phyloP scores from a whole-genome alignment of 2,329 filamentous ascomycete species.

The Penicillium vulpinum region DNA sequence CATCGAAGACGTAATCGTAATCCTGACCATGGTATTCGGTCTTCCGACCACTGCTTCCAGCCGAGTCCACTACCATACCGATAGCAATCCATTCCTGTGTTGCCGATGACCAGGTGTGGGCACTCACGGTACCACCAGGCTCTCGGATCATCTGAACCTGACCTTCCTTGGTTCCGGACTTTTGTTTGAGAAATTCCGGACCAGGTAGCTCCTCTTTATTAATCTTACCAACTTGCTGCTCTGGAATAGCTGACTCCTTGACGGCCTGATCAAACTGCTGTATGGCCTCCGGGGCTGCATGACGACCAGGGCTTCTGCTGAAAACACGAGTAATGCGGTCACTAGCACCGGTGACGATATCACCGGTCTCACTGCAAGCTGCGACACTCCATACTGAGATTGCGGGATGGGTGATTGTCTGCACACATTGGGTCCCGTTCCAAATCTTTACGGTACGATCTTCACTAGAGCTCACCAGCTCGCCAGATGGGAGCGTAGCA shows the following conservation, averaged over 20 bases:
- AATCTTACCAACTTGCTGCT: slow-evolving; percentile 77
- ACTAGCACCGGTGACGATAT: slow-evolving; percentile 91
- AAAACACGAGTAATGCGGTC: slow-evolving; percentile 85
- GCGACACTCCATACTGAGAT: slow-evolving; percentile 95
- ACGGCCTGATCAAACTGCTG: slow-evolving; percentile 79
- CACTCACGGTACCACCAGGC: slow-evolving; percentile 75
- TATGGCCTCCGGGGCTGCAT: slow-evolving; percentile 68
- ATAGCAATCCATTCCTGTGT: slow-evolving; percentile 79
- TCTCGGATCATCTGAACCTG: slow-evolving; percentile 92
- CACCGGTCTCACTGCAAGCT: slow-evolving; percentile 76
- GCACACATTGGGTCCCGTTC: slow-evolving; percentile 77
- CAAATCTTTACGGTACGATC: slow-evolving; percentile 92
- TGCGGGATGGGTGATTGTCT: slow-evolving; percentile 95
- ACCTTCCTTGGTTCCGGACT: slow-evolving; percentile 90
- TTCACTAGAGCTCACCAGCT: slow-evolving; percentile 87
- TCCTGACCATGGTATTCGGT: slow-evolving; percentile 77
- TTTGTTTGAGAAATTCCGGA: slow-evolving; percentile 77
- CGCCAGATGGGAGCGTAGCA: slow-evolving; percentile 73
- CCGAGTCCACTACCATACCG: slow-evolving; percentile 90
- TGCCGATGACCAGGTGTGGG: slow-evolving; percentile 79
- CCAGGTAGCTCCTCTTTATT: slow-evolving; percentile 92
- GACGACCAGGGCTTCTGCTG: slow-evolving; percentile 67
- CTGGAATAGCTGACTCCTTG: slow-evolving; percentile 79
- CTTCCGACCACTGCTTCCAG: slow-evolving; percentile 78
- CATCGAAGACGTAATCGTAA: slow-evolving; percentile 95